Evolutionary conservation across 176 grass and related monocot species (phyloP).

Genomic region (Puccinellia tenuiflora): DNA sequence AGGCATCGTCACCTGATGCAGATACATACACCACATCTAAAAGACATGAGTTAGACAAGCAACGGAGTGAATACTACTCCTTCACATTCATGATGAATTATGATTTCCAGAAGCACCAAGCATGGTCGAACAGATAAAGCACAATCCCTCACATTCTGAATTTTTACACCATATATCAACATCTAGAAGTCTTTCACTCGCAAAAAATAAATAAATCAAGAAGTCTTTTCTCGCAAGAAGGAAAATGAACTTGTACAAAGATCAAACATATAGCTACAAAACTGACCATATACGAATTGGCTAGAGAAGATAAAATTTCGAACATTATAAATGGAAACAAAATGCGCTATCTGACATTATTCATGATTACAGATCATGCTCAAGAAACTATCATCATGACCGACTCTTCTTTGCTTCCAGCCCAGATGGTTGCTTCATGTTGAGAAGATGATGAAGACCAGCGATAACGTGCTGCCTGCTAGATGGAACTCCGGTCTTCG

Average conservation of each 20-base stretch:
- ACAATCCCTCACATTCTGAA: too few relatives aligned
- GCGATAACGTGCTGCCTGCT: constrained; percentile 78
- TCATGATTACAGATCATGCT: neutral
- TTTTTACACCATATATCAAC: neutral
- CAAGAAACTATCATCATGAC: constrained; percentile 23
- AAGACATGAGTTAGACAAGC: neutral
- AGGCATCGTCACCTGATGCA: neutral
- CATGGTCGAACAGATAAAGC: too few relatives aligned
- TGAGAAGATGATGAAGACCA: constrained; percentile 76
- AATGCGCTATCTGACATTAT: neutral
- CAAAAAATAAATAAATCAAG: too few relatives aligned
- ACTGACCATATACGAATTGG: neutral
- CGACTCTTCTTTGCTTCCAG: constrained; percentile 15
- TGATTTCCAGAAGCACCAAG: neutral
- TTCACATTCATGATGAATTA: neutral
- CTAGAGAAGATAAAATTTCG: neutral
- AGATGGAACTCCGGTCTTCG: constrained; percentile 79
- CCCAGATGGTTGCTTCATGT: constrained; percentile 42
- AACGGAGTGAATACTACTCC: neutral
- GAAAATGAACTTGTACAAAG: neutral
- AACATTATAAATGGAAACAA: neutral
- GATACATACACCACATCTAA: too few relatives aligned
- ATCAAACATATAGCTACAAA: neutral
- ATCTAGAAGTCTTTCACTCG: too few relatives aligned
- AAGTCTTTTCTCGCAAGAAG: neutral